These are phyloP conservation scores for Yarrowia deformans DNA, from an alignment of 805 yeast genomes.

Conservation along the genomic window DNA sequence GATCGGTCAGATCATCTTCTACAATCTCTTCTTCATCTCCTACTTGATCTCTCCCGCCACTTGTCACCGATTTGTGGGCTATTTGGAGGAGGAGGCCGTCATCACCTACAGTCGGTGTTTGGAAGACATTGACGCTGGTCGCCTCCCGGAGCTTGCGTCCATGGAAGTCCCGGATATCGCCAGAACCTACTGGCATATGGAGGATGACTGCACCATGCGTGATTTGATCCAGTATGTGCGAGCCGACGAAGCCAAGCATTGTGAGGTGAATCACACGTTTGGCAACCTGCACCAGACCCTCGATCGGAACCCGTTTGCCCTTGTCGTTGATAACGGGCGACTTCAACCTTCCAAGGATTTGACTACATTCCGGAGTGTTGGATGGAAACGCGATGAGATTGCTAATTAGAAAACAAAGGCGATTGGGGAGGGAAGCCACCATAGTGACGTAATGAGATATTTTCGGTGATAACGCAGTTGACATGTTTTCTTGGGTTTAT, in stretches of 20 bases:
- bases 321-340: conserved; percentile 50
- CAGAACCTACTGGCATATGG: conserved; percentile 67
- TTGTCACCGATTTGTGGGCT: conserved; percentile 80
- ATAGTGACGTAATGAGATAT: conserved; percentile 2
- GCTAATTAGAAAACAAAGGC: conserved; percentile 42
- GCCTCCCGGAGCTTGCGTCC: conserved; percentile 57
- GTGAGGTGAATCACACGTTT: conserved; percentile 80
- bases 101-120: conserved; percentile 69
- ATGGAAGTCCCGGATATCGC: conserved; percentile 58
- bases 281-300: conserved; percentile 62
- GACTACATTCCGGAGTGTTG: conserved; percentile 46
- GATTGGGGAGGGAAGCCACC: not conserved
- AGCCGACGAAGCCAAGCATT: conserved; percentile 80
- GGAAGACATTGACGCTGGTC: conserved; percentile 60
- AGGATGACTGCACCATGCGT: conserved; percentile 59
- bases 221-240: conserved; percentile 68
- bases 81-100: conserved; percentile 79
- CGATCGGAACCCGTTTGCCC: conserved; percentile 75
- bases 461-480: conserved; percentile 1
- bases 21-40: conserved; percentile 61
- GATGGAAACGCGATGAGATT: conserved; percentile 52
- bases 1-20: conserved; percentile 24
- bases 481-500: not conserved
- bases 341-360: conserved; percentile 52
- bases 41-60: conserved; percentile 67